Percentiles rank a stretch among this genome's conserved stretches.
phyloP scores from a whole-genome alignment of 768 basidiomycete species.

The Mrakia blollopis region DNA sequence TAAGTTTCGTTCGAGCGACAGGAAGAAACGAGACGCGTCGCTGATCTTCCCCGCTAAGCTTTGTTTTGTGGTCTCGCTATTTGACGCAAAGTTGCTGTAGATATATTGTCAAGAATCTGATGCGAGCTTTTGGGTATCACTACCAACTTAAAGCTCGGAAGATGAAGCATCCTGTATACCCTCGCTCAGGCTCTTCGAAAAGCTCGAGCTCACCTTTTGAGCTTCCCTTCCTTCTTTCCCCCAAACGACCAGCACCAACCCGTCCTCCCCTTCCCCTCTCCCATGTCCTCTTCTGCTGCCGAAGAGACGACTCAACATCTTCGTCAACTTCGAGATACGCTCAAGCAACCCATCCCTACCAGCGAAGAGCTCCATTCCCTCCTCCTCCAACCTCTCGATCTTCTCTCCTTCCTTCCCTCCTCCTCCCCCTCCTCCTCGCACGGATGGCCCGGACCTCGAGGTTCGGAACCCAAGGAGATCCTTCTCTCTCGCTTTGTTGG shows the following conservation, averaged over 20 bases:
- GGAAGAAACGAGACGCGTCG: no score
- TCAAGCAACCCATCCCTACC: conserved; percentile 19
- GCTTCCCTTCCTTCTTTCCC: neutral
- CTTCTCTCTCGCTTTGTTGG: conserved; percentile 37
- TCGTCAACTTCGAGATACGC: conserved; percentile 18
- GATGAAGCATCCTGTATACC: no score
- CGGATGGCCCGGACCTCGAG: conserved; percentile 9
- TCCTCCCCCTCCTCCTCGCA: conserved; percentile 1
- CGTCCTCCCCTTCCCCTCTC: neutral
- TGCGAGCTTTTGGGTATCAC: no score
- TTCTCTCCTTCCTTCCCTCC: conserved; percentile 53
- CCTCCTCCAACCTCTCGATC: conserved; percentile 57
- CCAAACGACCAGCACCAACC: no score
- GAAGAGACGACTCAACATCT: neutral
- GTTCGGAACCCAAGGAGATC: conserved; percentile 6
- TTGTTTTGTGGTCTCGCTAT: no score
- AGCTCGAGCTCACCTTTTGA: neutral
- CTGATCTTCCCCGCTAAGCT: no score
- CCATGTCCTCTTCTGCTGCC: neutral
- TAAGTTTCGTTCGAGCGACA: neutral
- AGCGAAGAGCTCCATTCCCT: conserved; percentile 53
- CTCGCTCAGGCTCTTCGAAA: no score
- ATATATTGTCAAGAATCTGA: no score
- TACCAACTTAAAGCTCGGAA: no score
- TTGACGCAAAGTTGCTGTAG: no score